A percentile compares a stretch with the other conserved stretches of the same genome.
Evolutionary conservation across 371 early-diverging fungal species (phyloP).

Genomic region (Gilbertella persicaria): DNA sequence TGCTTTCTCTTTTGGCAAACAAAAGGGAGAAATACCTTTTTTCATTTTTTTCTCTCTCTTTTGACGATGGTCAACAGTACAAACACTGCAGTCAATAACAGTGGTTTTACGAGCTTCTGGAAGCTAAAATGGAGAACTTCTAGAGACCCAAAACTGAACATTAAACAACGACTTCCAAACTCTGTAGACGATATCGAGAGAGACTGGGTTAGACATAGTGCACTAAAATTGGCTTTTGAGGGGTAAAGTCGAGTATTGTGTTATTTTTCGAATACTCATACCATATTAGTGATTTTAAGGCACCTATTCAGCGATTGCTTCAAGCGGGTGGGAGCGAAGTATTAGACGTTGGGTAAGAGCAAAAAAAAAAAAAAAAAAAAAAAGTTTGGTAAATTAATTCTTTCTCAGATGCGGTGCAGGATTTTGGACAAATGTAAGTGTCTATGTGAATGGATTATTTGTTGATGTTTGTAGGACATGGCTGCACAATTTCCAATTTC

Average conservation of each 20-base stretch:
- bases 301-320: slow-evolving; percentile 35
- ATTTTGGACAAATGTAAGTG: slow-evolving; percentile 44
- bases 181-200: slow-evolving; percentile 40
- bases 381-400: background rate
- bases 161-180: slow-evolving; percentile 19
- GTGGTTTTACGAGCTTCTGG: slow-evolving; percentile 14
- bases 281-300: slow-evolving; percentile 37
- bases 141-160: slow-evolving; percentile 22
- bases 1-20: too few species aligned
- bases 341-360: slow-evolving; percentile 45
- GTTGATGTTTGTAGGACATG: slow-evolving; percentile 36
- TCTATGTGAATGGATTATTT: background rate
- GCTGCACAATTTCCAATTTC: slow-evolving; percentile 38
- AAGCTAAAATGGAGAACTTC: slow-evolving; percentile 30
- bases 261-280: too few species aligned
- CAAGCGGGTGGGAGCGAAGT: slow-evolving; percentile 47
- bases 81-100: slow-evolving; percentile 1
- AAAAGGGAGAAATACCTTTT: background rate
- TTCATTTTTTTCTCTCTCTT: background rate
- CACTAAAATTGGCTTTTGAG: slow-evolving; percentile 44
- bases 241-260: too few species aligned
- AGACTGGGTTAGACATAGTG: slow-evolving; percentile 45
- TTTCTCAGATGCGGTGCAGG: slow-evolving; percentile 41
- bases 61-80: background rate
- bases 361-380: background rate